Percentiles rank a stretch among this genome's conserved stretches.
Conservation (phyloP, 2,329 filamentous ascomycete genomes). For the Exophiala dermatitidis region DNA sequence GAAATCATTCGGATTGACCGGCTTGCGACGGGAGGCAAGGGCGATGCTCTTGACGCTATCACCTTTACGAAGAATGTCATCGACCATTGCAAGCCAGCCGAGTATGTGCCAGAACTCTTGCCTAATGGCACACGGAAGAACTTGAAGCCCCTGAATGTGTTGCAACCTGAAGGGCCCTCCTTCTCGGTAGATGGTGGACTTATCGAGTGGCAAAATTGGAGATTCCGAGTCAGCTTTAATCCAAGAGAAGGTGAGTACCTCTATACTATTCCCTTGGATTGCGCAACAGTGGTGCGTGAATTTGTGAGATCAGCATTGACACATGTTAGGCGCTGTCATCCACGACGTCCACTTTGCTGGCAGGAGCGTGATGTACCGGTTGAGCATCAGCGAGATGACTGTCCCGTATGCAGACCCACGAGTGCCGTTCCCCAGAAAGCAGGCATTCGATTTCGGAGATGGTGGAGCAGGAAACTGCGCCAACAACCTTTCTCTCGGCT, state of each 20-base stretch:
- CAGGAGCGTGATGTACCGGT: slow-evolving; percentile 58
- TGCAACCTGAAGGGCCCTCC: slow-evolving; percentile 62
- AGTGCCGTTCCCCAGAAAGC: slow-evolving; percentile 59
- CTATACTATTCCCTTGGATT: no score
- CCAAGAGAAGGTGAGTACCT: slow-evolving; percentile 52
- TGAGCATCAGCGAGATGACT: slow-evolving; percentile 63
- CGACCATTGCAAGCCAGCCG: not conserved
- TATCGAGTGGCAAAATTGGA: slow-evolving; percentile 62
- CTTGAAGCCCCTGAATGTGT: slow-evolving; percentile 56
- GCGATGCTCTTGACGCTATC: no score
- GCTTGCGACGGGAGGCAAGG: not conserved
- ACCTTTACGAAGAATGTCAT: not conserved
- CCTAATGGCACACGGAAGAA: not conserved
- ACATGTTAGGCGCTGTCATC: slow-evolving; percentile 32
- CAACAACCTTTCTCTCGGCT: slow-evolving; percentile 61
- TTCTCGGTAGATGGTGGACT: slow-evolving; percentile 51
- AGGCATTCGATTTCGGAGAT: slow-evolving; percentile 66
- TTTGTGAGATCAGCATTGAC: no score
- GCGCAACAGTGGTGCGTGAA: no score
- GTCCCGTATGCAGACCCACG: slow-evolving; percentile 63
- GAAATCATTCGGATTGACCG: not conserved
- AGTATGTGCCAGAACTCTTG: not conserved
- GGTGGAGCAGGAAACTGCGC: slow-evolving; percentile 59
- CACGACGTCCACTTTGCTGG: slow-evolving; percentile 63
- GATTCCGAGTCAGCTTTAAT: slow-evolving; percentile 60